phyloP scores from a whole-genome alignment of 805 yeast species.

The Zygotorulaspora sp. region DNA sequence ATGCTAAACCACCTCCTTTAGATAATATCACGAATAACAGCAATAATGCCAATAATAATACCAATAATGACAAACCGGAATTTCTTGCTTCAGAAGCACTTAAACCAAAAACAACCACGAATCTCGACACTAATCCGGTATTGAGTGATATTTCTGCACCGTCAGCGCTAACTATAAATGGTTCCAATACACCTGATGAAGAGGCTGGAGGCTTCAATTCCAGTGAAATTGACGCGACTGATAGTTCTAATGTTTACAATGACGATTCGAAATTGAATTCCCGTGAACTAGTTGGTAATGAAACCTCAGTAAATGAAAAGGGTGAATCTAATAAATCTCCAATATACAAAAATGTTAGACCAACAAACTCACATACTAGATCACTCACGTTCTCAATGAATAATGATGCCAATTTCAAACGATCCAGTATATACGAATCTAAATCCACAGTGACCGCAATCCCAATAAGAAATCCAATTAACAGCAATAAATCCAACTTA shows the following conservation, averaged over 20 bases:
- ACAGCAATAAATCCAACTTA: constrained; percentile 18
- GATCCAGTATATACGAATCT: constrained; percentile 35
- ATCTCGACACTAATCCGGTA: constrained; percentile 31
- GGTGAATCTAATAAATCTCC: constrained; percentile 3
- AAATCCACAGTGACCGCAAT: constrained; percentile 34
- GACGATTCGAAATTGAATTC: neutral
- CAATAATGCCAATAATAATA: neutral
- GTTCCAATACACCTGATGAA: neutral
- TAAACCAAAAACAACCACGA: constrained; percentile 29
- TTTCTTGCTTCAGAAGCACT: constrained; percentile 24
- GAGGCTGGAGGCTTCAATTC: neutral
- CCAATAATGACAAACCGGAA: constrained; percentile 18
- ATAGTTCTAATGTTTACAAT: neutral
- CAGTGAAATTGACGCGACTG: constrained; percentile 1
- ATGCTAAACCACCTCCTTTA: neutral
- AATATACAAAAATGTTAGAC: constrained; percentile 2
- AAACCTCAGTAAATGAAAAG: neutral
- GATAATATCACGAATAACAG: neutral
- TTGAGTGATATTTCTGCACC: constrained; percentile 29
- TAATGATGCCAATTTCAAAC: constrained; percentile 26
- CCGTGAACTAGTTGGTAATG: neutral
- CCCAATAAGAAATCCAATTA: constrained; percentile 27
- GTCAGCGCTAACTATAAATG: constrained; percentile 3
- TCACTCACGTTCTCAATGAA: constrained; percentile 24
- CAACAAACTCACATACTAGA: constrained; percentile 3